Conservation (phyloP, 2,329 filamentous ascomycete species). For the Botryotinia narcissicola region DNA sequence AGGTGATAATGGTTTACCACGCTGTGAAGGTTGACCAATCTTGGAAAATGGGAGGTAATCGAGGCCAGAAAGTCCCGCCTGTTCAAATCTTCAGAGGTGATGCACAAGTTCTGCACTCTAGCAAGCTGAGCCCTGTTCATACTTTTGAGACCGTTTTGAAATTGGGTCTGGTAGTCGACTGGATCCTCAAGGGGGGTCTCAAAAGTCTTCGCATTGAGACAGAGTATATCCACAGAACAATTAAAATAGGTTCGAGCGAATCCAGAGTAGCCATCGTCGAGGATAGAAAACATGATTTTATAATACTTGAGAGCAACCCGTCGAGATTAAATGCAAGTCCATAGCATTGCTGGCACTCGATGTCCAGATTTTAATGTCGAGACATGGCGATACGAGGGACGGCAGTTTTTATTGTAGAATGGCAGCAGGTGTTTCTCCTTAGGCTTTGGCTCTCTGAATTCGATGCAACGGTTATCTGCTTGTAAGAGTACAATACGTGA, state of each 20-base stretch:
- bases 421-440: neutral
- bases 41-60: neutral
- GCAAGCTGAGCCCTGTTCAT: neutral
- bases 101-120: neutral
- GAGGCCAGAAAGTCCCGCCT: neutral
- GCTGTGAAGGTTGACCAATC: neutral
- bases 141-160: neutral
- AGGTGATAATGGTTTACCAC: neutral
- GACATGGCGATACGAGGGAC: neutral
- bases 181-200: too few relatives aligned
- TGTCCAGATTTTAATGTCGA: neutral
- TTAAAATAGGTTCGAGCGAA: neutral
- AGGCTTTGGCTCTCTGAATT: too few relatives aligned
- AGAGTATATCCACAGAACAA: neutral
- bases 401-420: neutral
- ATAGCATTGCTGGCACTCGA: neutral
- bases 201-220: neutral
- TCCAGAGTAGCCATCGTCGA: neutral
- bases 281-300: neutral
- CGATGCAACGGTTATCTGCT: neutral
- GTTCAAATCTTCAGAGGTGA: neutral
- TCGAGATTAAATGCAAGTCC: neutral
- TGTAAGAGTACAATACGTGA: neutral
- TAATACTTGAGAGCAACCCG: neutral
- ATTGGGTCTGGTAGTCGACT: neutral